A percentile compares a stretch with the other conserved stretches of the same genome.
Evolutionary conservation across 331 rosid genomes (phyloP).

Genomic region (Cydonia oblonga): DNA sequence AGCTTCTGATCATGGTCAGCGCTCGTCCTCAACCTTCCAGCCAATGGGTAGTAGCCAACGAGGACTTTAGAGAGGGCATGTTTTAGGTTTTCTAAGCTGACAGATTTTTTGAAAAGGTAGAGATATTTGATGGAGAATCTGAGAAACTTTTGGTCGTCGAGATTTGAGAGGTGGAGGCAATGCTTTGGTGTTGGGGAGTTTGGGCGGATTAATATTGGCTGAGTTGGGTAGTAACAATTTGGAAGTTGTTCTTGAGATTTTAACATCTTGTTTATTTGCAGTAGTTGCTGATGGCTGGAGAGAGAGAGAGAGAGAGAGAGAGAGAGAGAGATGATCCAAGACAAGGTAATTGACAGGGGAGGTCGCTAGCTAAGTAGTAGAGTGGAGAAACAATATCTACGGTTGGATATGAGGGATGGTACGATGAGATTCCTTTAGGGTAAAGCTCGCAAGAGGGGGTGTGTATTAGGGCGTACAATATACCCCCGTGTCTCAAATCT

Average conservation of each 20-base stretch:
- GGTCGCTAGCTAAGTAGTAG: conserved; percentile 21
- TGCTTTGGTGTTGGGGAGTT: conserved; percentile 62
- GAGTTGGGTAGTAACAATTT: conserved; percentile 40
- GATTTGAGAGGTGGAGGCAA: conserved; percentile 63
- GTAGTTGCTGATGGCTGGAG: background rate
- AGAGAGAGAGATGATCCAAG: conserved; percentile 2
- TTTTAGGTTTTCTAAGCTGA: conserved; percentile 40
- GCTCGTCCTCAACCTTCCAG: conserved; percentile 50
- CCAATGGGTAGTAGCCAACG: conserved; percentile 72
- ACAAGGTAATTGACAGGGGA: background rate
- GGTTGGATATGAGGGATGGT: conserved; percentile 27
- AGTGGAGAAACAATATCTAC: conserved; percentile 25
- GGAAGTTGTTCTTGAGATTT: conserved; percentile 62
- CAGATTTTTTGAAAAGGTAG: conserved; percentile 41
- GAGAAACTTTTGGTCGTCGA: conserved; percentile 78
- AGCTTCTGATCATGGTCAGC: conserved; percentile 48
- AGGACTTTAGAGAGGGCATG: conserved; percentile 52
- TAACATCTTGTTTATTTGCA: conserved; percentile 15
- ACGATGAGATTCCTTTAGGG: conserved; percentile 41
- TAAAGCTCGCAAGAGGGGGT: conserved; percentile 9
- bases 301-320: background rate
- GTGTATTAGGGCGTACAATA: background rate
- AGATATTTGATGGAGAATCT: conserved; percentile 71
- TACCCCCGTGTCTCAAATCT: too few species aligned
- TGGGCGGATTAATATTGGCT: conserved; percentile 37